Percentiles rank a stretch among this genome's conserved stretches.
These are phyloP conservation scores for Monosporascus sp. DNA, from an alignment of 2,329 filamentous ascomycete species.

Conservation along the genomic window DNA sequence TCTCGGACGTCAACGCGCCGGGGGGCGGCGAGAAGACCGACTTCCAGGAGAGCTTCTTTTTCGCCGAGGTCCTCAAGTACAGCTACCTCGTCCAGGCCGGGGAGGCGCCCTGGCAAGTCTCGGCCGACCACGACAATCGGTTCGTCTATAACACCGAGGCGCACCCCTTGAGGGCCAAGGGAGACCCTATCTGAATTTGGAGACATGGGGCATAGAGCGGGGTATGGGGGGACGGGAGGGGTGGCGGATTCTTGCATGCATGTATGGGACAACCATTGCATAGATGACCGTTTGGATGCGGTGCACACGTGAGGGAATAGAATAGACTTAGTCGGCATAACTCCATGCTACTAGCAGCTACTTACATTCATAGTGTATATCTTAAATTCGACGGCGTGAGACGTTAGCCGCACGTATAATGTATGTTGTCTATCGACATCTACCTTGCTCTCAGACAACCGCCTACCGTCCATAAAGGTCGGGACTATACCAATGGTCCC, in stretches of 20 bases:
- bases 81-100: conserved; percentile 64
- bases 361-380: too few species aligned
- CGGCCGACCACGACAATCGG: conserved; percentile 37
- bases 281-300: background rate
- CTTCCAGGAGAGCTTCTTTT: conserved; percentile 82
- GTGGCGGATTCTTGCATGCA: background rate
- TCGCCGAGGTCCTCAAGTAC: conserved; percentile 86
- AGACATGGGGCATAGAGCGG: background rate
- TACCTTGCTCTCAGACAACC: too few species aligned
- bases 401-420: too few species aligned
- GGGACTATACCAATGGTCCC: too few species aligned
- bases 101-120: conserved; percentile 52
- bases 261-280: background rate
- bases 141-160: conserved; percentile 50
- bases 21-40: conserved; percentile 60
- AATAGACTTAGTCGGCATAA: background rate
- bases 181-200: conserved; percentile 18
- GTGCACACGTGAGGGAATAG: background rate
- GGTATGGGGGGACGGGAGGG: too few species aligned
- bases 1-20: conserved; percentile 60
- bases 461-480: too few species aligned
- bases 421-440: too few species aligned
- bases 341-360: background rate
- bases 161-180: conserved; percentile 25
- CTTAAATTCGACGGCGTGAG: too few species aligned